phyloP scores from a whole-genome alignment of 2,329 filamentous ascomycete species.

The Diaporthe citrichinensis region DNA sequence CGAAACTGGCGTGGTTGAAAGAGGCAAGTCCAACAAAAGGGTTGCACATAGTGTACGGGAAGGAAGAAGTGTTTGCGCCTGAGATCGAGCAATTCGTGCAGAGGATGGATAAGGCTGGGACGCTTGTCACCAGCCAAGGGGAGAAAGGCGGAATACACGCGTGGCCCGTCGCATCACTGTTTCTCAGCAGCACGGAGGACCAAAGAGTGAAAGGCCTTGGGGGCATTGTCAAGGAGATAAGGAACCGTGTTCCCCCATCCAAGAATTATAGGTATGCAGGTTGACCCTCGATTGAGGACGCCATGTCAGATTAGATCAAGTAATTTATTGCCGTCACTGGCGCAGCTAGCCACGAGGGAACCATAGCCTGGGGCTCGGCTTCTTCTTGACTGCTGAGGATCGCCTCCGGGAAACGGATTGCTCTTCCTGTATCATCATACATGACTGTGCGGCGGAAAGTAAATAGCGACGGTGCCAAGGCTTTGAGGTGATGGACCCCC shows the following conservation, averaged over 20 bases:
- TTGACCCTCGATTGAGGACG: slow-evolving; percentile 40
- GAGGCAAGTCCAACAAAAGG: slow-evolving; percentile 76
- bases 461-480: slow-evolving; percentile 21
- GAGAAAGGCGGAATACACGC: slow-evolving; percentile 81
- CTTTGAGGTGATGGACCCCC: not conserved
- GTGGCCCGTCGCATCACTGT: slow-evolving; percentile 82
- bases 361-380: slow-evolving; percentile 66
- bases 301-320: slow-evolving; percentile 77
- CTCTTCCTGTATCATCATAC: slow-evolving; percentile 57
- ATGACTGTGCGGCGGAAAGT: slow-evolving; percentile 41
- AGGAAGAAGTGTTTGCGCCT: slow-evolving; percentile 82
- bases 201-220: slow-evolving; percentile 67
- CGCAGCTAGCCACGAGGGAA: slow-evolving; percentile 55
- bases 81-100: slow-evolving; percentile 75
- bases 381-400: slow-evolving; percentile 52
- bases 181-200: slow-evolving; percentile 64
- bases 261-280: slow-evolving; percentile 46
- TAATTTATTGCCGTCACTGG: slow-evolving; percentile 54
- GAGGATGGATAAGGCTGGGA: slow-evolving; percentile 66
- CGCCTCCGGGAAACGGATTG: slow-evolving; percentile 54
- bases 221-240: slow-evolving; percentile 56
- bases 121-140: slow-evolving; percentile 69
- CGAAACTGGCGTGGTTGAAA: slow-evolving; percentile 75
- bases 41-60: slow-evolving; percentile 79
- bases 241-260: slow-evolving; percentile 45